These are phyloP conservation scores for Ceratobasidium sp. DNA, from an alignment of 1,284 basidiomycete species.

Conservation along the genomic window DNA sequence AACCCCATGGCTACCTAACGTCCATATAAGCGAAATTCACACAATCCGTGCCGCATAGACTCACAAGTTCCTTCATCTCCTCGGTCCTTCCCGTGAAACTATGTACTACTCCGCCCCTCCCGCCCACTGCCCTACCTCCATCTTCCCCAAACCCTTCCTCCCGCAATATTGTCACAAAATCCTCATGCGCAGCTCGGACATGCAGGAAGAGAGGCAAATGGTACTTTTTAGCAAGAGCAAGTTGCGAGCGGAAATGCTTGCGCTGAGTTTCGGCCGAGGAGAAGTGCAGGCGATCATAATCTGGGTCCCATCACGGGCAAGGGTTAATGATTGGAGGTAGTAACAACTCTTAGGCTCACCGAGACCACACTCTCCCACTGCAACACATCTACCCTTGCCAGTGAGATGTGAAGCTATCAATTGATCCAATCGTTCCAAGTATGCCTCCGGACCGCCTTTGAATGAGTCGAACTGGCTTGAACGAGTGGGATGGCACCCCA, in stretches of 20 bases:
- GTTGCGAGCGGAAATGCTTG: constrained; percentile 78
- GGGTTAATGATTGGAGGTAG: constrained; percentile 8
- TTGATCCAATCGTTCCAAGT: constrained; percentile 71
- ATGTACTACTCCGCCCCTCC: constrained; percentile 84
- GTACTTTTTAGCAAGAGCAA: constrained; percentile 78
- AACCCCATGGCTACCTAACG: constrained; percentile 77
- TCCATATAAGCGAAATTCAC: constrained; percentile 29
- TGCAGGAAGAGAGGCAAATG: constrained; percentile 88
- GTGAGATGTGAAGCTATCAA: constrained; percentile 69
- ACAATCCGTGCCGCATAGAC: constrained; percentile 55
- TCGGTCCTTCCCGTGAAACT: constrained; percentile 82
- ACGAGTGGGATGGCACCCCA: constrained; percentile 91
- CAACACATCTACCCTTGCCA: constrained; percentile 74
- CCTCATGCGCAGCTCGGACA: constrained; percentile 80
- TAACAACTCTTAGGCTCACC: constrained; percentile 62
- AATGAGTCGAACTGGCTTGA: constrained; percentile 78
- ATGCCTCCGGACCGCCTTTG: constrained; percentile 72
- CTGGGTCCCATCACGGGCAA: constrained; percentile 59
- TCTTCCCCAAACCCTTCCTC: constrained; percentile 75
- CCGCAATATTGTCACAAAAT: constrained; percentile 76
- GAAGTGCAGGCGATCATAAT: constrained; percentile 87
- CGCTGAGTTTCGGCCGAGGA: constrained; percentile 74
- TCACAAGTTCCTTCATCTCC: constrained; percentile 79
- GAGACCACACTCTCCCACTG: constrained; percentile 89
- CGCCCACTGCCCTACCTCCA: constrained; percentile 69